phyloP scores from a whole-genome alignment of 768 basidiomycete genomes.

The Rossbeevera mucosa region DNA sequence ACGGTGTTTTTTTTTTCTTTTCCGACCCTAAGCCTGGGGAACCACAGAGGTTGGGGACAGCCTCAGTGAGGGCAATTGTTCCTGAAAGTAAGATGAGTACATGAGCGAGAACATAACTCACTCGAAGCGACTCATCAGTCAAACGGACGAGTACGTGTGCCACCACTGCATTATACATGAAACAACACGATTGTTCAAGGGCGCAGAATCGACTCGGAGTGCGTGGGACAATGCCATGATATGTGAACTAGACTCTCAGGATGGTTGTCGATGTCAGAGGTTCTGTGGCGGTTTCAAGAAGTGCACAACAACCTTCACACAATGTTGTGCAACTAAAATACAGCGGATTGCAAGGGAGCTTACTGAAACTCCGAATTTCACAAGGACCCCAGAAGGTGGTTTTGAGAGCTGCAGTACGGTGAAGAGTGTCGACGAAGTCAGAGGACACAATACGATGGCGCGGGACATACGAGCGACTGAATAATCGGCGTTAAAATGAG shows the following conservation, averaged over 20 bases:
- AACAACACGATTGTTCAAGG: no score
- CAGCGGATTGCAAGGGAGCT: no score
- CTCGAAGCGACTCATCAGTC: not conserved
- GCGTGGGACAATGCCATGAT: no score
- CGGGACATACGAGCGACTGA: not conserved
- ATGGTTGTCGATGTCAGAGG: no score
- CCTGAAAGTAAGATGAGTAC: not conserved
- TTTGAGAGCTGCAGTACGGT: not conserved
- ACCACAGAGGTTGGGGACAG: not conserved
- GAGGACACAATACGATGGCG: no score
- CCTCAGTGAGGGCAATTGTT: no score
- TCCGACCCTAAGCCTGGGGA: not conserved
- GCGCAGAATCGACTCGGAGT: no score
- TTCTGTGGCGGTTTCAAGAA: no score
- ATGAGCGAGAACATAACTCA: not conserved
- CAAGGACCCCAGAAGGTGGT: constrained; percentile 1
- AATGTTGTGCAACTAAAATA: no score
- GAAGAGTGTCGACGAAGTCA: not conserved
- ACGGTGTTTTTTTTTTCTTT: not conserved
- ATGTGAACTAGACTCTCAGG: no score
- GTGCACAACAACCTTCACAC: no score
- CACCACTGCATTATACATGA: not conserved
- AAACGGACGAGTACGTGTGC: not conserved
- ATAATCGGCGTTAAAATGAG: not conserved
- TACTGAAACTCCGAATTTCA: not conserved